Evolutionary conservation across 805 yeast species (phyloP).

Genomic region (Ogataea henricii): DNA sequence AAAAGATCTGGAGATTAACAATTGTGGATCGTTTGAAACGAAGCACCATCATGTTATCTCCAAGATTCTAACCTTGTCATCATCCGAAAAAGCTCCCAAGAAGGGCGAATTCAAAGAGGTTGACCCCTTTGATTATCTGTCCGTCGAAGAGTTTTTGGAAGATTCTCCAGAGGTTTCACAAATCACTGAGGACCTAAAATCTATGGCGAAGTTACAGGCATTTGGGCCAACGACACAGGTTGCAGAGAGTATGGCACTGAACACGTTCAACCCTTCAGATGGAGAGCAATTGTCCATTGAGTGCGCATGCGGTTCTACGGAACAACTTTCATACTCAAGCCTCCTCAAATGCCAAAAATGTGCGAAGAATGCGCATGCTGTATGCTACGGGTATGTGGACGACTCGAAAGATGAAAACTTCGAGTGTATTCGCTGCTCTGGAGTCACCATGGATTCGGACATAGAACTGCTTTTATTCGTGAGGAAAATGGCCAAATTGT

Average conservation of each 20-base stretch:
- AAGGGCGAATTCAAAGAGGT: conserved; percentile 36
- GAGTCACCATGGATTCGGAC: conserved; percentile 10
- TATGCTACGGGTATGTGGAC: conserved; percentile 23
- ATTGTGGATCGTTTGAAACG: conserved; percentile 29
- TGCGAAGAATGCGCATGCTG: conserved; percentile 18
- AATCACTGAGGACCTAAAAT: conserved; percentile 25
- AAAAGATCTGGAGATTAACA: conserved; percentile 18
- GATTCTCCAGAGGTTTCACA: conserved; percentile 22
- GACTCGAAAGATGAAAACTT: conserved; percentile 10
- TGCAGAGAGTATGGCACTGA: conserved; percentile 6
- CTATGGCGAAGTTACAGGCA: conserved; percentile 5
- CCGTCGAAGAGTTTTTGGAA: not conserved
- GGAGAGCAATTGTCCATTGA: not conserved
- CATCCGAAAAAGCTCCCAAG: conserved; percentile 31
- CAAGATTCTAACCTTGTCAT: conserved; percentile 35
- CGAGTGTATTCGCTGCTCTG: conserved; percentile 21
- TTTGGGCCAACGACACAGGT: conserved; percentile 9
- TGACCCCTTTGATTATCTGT: conserved; percentile 29
- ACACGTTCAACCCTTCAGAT: not conserved
- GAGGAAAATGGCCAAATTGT: conserved; percentile 22
- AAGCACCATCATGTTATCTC: conserved; percentile 24
- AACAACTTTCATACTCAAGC: conserved; percentile 12
- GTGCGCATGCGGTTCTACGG: conserved; percentile 26
- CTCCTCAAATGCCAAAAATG: conserved; percentile 24
- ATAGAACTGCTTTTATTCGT: conserved; percentile 21